A percentile compares a stretch with the other conserved stretches of the same genome.
These are phyloP conservation scores for Anastatica hierochuntica DNA, from an alignment of 345 rosid genomes.

Conservation along the genomic window DNA sequence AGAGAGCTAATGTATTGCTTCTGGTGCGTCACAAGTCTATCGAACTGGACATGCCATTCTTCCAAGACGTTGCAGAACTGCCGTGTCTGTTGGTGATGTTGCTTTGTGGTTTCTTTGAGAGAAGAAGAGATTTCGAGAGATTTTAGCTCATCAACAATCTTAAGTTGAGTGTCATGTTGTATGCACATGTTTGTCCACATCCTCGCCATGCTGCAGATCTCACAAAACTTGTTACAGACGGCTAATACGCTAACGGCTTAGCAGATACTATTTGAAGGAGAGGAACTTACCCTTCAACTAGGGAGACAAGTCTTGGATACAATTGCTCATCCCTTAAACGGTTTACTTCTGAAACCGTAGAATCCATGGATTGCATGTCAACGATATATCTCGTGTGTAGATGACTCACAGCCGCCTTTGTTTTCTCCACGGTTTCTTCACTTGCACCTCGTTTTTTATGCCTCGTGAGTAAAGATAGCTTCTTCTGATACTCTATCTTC, in stretches of 20 bases:
- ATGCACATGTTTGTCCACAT: slow-evolving; percentile 74
- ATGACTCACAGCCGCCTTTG: slow-evolving; percentile 89
- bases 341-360: slow-evolving; percentile 82
- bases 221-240: neutral
- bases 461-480: slow-evolving; percentile 57
- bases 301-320: slow-evolving; percentile 68
- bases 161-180: slow-evolving; percentile 66
- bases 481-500: slow-evolving; percentile 90
- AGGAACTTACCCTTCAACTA: slow-evolving; percentile 64
- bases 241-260: neutral
- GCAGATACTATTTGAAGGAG: too few relatives aligned
- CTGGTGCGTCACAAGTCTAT: slow-evolving; percentile 58
- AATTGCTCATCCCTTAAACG: slow-evolving; percentile 76
- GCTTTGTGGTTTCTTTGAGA: slow-evolving; percentile 64
- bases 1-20: slow-evolving; percentile 68
- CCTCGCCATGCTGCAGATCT: slow-evolving; percentile 67
- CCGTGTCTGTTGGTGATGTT: slow-evolving; percentile 61
- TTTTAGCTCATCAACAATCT: slow-evolving; percentile 52
- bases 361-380: slow-evolving; percentile 98
- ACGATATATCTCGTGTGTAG: slow-evolving; percentile 86
- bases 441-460: slow-evolving; percentile 72
- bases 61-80: slow-evolving; percentile 54
- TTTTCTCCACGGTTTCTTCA: slow-evolving; percentile 81
- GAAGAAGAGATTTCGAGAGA: slow-evolving; percentile 47
- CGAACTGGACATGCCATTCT: slow-evolving; percentile 67